Base-by-base conservation (phyloP, 139 green algal genomes). In the Microglena sp. region DNA sequence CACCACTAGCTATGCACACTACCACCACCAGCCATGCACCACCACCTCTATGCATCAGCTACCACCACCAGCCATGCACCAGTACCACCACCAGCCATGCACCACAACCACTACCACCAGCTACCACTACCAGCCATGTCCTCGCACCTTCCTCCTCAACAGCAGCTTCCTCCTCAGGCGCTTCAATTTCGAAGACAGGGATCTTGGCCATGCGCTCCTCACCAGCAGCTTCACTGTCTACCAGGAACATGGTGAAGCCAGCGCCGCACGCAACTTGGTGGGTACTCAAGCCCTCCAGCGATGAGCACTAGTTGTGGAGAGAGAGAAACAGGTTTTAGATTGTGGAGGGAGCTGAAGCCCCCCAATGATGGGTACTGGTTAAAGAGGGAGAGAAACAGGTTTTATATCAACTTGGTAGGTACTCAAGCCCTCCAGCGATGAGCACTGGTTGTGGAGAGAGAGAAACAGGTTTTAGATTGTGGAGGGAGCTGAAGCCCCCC, bases 171-270 rank as follows among this genome's bases (percentile, higher is more conserved):
- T 50, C 54, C 15, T 24, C 3, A 60, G 3, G 4, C 24, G 3
- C 4, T 33, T 32, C 21, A 33, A 4, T 24, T 3, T 26, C 21
- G 24, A 33, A 5, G 24, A 60, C 54, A 33, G 21, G 24, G 15
- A 24, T 27, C 26, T 29, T 4, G 55, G 4, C 26, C n/a, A 5
- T 35, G 22, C 22, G 5, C 58, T 58, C 11, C 79, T 31, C 46
- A 58, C 30, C 2, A 53, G 59, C 60, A 30, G 75, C 36, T 0
- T 72, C 64, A 11, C 74, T 54, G 33, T 90, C 67, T 5, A 90
- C 74, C 4, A 96, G 77, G 75, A 94, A 95, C 44, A 96, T 50
- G 8, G 67, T 88, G 73, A 91, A 88, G 15, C 85, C 90, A 36
- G 82, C 72, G 30, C 88, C 89, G 46, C 73, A 82, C 0, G 89